A percentile compares a stretch with the other conserved stretches of the same genome.
Evolutionary conservation across 768 basidiomycete genomes (phyloP).

Genomic region (Auriscalpium microsporum): DNA sequence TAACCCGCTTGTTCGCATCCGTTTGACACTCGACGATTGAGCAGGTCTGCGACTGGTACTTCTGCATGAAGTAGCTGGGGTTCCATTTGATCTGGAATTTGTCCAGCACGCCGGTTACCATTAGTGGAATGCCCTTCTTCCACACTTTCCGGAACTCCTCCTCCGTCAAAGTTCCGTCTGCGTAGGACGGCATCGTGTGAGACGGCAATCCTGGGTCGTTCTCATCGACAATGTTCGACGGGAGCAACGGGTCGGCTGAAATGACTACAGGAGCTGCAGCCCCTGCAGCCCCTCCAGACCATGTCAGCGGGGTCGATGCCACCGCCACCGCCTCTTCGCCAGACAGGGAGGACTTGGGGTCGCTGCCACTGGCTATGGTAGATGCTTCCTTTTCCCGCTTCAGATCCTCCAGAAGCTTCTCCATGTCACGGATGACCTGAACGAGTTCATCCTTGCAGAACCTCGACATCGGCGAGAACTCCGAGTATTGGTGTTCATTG

Average conservation of each 20-base stretch:
- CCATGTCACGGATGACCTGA: conserved; percentile 63
- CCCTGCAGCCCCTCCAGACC: not conserved
- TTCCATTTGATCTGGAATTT: conserved; percentile 70
- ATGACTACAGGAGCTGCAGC: not conserved
- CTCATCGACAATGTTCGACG: not conserved
- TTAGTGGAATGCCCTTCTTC: conserved; percentile 65
- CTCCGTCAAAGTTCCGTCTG: conserved; percentile 43
- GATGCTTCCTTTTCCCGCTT: not conserved
- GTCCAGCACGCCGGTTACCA: conserved; percentile 58
- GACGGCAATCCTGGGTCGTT: conserved; percentile 17
- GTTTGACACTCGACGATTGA: conserved; percentile 79
- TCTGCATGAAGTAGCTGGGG: conserved; percentile 69
- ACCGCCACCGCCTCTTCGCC: not conserved
- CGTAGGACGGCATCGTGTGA: conserved; percentile 37
- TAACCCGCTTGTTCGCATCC: conserved; percentile 51
- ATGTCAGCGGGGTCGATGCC: not conserved
- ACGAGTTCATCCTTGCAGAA: conserved; percentile 60
- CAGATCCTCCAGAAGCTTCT: conserved; percentile 34
- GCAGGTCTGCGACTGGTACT: conserved; percentile 56
- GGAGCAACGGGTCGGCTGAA: not conserved
- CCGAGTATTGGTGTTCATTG: conserved; percentile 55
- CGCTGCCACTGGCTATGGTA: not conserved
- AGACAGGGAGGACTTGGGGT: not conserved
- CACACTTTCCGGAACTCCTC: conserved; percentile 62
- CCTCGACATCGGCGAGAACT: conserved; percentile 76